Evolutionary conservation across 2,329 filamentous ascomycete species (phyloP).

Genomic region (Pseudogymnoascus sp.): DNA sequence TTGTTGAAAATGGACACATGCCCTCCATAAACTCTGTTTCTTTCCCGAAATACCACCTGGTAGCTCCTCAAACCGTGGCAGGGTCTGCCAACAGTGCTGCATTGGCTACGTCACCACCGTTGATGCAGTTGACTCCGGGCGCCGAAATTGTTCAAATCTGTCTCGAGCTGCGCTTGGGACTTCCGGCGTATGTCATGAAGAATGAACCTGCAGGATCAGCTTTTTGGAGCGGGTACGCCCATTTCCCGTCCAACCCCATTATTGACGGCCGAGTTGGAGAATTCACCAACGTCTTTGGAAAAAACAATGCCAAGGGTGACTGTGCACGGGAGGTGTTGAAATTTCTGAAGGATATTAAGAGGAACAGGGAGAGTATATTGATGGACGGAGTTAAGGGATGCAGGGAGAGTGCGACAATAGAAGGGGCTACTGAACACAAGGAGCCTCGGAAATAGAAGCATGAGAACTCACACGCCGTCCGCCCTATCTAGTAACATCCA

Average conservation of each 20-base stretch:
- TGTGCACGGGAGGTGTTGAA: constrained; percentile 33
- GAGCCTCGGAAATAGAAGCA: not conserved
- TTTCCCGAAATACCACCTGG: constrained; percentile 19
- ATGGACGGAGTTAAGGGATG: constrained; percentile 10
- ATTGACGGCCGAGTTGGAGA: constrained; percentile 17
- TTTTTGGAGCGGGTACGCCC: constrained; percentile 23
- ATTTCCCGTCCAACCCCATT: constrained; percentile 23
- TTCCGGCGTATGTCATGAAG: constrained; percentile 22
- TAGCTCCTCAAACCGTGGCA: constrained; percentile 8
- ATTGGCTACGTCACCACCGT: too few species aligned
- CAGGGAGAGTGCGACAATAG: not conserved
- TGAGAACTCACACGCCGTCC: not conserved
- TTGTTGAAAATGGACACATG: constrained; percentile 25
- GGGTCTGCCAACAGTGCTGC: not conserved
- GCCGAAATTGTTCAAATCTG: constrained; percentile 18
- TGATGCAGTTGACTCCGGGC: not conserved
- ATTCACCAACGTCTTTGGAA: constrained; percentile 35
- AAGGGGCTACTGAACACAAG: not conserved
- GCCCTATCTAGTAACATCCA: not conserved
- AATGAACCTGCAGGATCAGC: constrained; percentile 13
- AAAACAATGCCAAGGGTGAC: constrained; percentile 40
- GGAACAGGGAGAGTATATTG: constrained; percentile 13
- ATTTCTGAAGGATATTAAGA: constrained; percentile 29
- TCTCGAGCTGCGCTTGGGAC: constrained; percentile 19
- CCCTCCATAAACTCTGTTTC: constrained; percentile 21